Evolutionary conservation across 495 filamentous ascomycete species (phyloP).

Genomic region (Sphaerosporella brunnea): DNA sequence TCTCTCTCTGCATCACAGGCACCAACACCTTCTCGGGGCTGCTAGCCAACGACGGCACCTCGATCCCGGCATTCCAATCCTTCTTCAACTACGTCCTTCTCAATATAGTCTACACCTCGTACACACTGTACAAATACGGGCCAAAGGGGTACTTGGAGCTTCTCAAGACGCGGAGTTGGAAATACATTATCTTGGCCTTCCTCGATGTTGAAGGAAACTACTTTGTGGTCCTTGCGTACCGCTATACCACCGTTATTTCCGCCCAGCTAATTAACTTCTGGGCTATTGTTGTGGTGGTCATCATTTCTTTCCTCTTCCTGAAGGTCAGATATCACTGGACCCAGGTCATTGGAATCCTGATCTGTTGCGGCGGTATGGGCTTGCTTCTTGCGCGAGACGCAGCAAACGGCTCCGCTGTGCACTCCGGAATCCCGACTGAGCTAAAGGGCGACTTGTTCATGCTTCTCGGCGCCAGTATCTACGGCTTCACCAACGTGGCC

Average conservation of each 20-base stretch:
- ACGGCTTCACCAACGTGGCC: slow-evolving; percentile 74
- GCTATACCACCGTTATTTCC: slow-evolving; percentile 76
- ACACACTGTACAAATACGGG: slow-evolving; percentile 69
- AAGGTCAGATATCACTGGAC: slow-evolving; percentile 70
- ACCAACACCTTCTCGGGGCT: slow-evolving; percentile 78
- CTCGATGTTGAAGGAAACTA: slow-evolving; percentile 95
- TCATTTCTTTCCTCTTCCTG: slow-evolving; percentile 65
- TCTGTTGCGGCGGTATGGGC: slow-evolving; percentile 87
- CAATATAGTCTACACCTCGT: slow-evolving; percentile 60
- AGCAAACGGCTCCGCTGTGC: slow-evolving; percentile 48
- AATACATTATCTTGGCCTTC: slow-evolving; percentile 82
- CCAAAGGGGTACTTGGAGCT: slow-evolving; percentile 48
- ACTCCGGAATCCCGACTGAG: slow-evolving; percentile 45
- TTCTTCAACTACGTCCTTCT: slow-evolving; percentile 88
- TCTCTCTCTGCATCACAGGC: slow-evolving; percentile 71
- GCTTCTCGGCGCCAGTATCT: slow-evolving; percentile 71
- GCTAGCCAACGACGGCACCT: slow-evolving; percentile 48
- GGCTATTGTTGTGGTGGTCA: slow-evolving; percentile 85
- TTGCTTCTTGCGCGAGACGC: slow-evolving; percentile 76
- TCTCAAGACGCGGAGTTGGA: slow-evolving; percentile 60
- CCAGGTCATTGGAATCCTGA: slow-evolving; percentile 69
- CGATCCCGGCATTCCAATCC: slow-evolving; percentile 91
- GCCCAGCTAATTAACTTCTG: slow-evolving; percentile 97
- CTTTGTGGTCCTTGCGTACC: slow-evolving; percentile 86
- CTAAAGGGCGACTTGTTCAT: slow-evolving; percentile 89